These are phyloP conservation scores for Echium plantagineum DNA, from an alignment of 257 asterid species.

Conservation along the genomic window DNA sequence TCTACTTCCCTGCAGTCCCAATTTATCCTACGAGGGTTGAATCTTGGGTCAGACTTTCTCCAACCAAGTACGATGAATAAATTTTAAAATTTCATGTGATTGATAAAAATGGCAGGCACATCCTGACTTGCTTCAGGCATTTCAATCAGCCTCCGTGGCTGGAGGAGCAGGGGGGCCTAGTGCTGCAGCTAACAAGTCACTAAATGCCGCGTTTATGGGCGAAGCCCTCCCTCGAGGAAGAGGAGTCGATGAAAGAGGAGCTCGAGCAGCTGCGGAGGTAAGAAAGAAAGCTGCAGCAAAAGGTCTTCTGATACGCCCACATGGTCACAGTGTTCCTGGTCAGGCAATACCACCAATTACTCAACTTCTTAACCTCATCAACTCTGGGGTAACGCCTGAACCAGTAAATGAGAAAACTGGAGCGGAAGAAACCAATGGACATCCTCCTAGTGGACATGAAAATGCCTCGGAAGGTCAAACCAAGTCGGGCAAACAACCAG, in stretches of 20 bases:
- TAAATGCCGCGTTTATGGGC: constrained; percentile 29
- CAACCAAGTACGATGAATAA: background rate
- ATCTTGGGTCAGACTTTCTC: too few relatives aligned
- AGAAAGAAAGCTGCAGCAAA: constrained; percentile 89
- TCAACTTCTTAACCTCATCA: constrained; percentile 51
- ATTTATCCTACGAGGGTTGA: too few relatives aligned
- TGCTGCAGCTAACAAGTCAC: constrained; percentile 28
- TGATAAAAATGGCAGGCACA: constrained; percentile 48
- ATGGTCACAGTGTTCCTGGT: constrained; percentile 35
- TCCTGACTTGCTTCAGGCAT: constrained; percentile 74
- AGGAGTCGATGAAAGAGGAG: constrained; percentile 86
- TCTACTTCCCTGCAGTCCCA: background rate
- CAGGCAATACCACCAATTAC: constrained; percentile 49
- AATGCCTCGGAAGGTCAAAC: constrained; percentile 18
- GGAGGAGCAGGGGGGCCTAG: constrained; percentile 26
- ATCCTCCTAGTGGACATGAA: constrained; percentile 23
- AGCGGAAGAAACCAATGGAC: constrained; percentile 29
- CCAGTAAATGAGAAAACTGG: constrained; percentile 19
- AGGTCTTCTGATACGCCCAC: constrained; percentile 64
- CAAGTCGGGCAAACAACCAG: constrained; percentile 19
- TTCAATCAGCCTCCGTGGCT: constrained; percentile 57
- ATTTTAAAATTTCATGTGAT: background rate
- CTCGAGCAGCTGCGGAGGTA: constrained; percentile 73
- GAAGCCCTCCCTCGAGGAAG: constrained; percentile 57
- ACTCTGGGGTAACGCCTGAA: constrained; percentile 29